These are phyloP conservation scores for Pythium scleroteichum DNA, from an alignment of 352 stramenopile genomes.

Conservation along the genomic window DNA sequence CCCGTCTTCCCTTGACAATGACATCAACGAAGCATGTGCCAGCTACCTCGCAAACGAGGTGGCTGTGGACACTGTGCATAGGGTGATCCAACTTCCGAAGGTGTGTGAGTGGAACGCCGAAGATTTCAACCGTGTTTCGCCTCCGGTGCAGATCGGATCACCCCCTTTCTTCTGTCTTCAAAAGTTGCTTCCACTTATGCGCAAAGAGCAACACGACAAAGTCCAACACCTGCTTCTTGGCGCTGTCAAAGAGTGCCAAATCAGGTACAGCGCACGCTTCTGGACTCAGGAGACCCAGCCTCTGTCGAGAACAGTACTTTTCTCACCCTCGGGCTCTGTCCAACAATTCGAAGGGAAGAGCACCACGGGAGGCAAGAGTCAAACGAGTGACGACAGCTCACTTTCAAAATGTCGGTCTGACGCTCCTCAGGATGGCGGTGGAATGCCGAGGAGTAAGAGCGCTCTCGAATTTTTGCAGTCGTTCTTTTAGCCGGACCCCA, in stretches of 20 bases:
- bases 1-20: conserved; percentile 49
- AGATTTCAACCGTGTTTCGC: conserved; percentile 19
- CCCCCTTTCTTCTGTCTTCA: conserved; percentile 69
- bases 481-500: conserved; percentile 22
- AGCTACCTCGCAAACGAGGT: conserved; percentile 45
- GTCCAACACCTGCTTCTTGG: conserved; percentile 64
- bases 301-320: background rate
- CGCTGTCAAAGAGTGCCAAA: conserved; percentile 50
- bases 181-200: conserved; percentile 59
- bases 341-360: background rate
- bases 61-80: conserved; percentile 35
- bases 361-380: background rate
- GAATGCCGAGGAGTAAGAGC: conserved; percentile 24
- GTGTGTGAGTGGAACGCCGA: conserved; percentile 58
- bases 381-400: conserved; percentile 1
- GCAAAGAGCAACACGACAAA: conserved; percentile 47
- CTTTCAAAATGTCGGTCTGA: background rate
- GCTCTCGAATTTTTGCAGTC: conserved; percentile 28
- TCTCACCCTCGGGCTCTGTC: background rate
- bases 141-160: conserved; percentile 25
- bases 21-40: conserved; percentile 69
- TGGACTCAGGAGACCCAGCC: conserved; percentile 42
- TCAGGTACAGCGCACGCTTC: conserved; percentile 54
- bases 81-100: conserved; percentile 53
- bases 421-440: background rate